A percentile compares a stretch with the other conserved stretches of the same genome.
Conservation (phyloP, 1,139 yeast species). For the Yamadazyma membranifaciens region DNA sequence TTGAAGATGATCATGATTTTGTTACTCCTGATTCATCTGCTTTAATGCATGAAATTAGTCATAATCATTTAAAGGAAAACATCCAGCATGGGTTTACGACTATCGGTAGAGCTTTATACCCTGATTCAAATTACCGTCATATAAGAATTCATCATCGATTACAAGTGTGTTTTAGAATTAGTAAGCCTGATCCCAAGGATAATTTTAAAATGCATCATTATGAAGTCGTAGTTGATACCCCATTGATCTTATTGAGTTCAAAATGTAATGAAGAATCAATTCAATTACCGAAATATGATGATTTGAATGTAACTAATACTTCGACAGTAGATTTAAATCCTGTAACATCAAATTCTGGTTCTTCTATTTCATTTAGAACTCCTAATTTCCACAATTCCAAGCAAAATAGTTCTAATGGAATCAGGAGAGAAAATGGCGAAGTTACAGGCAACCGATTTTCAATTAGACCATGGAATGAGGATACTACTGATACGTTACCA, state of each 20-base stretch:
- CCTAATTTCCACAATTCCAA: conserved; percentile 27
- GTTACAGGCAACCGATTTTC: conserved; percentile 34
- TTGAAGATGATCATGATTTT: conserved; percentile 18
- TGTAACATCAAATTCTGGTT: not conserved
- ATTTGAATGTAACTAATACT: conserved; percentile 13
- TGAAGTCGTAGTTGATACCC: conserved; percentile 88
- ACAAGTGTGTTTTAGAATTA: conserved; percentile 75
- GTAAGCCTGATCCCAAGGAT: conserved; percentile 61
- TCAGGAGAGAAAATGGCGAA: conserved; percentile 11
- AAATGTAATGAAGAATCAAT: conserved; percentile 67
- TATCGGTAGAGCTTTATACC: conserved; percentile 45
- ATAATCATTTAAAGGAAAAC: conserved; percentile 26
- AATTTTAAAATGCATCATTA: conserved; percentile 69
- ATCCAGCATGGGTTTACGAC: conserved; percentile 39
- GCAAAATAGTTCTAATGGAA: not conserved
- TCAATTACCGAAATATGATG: conserved; percentile 67
- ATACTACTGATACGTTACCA: conserved; percentile 41
- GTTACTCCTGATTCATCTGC: conserved; percentile 30
- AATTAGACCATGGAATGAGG: conserved; percentile 28
- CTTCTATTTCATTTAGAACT: conserved; percentile 27
- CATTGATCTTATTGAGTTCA: conserved; percentile 68
- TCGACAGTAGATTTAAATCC: not conserved
- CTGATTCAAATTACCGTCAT: conserved; percentile 72
- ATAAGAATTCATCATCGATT: conserved; percentile 72
- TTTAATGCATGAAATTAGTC: conserved; percentile 26